Evolutionary conservation across 768 basidiomycete genomes (phyloP).

Genomic region (Pleurotus tuoliensis): DNA sequence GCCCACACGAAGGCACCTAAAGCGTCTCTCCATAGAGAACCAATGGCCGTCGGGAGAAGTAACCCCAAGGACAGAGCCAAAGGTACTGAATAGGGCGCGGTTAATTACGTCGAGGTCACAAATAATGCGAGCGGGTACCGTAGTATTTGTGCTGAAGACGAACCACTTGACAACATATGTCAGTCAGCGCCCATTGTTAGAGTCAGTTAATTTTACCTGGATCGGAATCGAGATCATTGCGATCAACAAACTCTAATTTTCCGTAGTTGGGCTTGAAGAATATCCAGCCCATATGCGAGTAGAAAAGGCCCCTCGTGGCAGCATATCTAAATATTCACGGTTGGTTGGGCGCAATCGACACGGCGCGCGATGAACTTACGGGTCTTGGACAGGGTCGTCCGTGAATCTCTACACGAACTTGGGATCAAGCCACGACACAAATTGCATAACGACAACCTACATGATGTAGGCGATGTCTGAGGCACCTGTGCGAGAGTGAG

Average conservation of each 20-base stretch:
- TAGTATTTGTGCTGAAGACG: constrained; percentile 70
- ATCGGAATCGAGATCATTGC: constrained; percentile 65
- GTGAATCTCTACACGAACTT: constrained; percentile 51
- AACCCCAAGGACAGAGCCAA: constrained; percentile 60
- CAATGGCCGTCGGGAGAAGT: constrained; percentile 51
- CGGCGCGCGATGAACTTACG: constrained; percentile 33
- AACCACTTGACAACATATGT: constrained; percentile 43
- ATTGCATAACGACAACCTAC: constrained; percentile 30
- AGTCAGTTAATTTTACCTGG: constrained; percentile 42
- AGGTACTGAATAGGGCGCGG: constrained; percentile 35
- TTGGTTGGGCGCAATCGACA: background rate
- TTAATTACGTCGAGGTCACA: background rate
- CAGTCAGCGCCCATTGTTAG: background rate
- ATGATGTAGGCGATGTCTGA: constrained; percentile 75
- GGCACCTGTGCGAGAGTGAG: constrained; percentile 39
- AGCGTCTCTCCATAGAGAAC: constrained; percentile 56
- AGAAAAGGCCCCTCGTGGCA: constrained; percentile 69
- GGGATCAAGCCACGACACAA: constrained; percentile 1
- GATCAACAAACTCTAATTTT: constrained; percentile 58
- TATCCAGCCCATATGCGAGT: constrained; percentile 85
- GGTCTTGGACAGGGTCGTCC: constrained; percentile 64
- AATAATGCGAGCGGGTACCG: constrained; percentile 26
- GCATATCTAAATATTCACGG: constrained; percentile 46
- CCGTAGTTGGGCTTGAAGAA: constrained; percentile 71
- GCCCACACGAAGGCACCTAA: constrained; percentile 71